Evolutionary conservation across 2,329 filamentous ascomycete species (phyloP).

Genomic region (Colletotrichum phormii): DNA sequence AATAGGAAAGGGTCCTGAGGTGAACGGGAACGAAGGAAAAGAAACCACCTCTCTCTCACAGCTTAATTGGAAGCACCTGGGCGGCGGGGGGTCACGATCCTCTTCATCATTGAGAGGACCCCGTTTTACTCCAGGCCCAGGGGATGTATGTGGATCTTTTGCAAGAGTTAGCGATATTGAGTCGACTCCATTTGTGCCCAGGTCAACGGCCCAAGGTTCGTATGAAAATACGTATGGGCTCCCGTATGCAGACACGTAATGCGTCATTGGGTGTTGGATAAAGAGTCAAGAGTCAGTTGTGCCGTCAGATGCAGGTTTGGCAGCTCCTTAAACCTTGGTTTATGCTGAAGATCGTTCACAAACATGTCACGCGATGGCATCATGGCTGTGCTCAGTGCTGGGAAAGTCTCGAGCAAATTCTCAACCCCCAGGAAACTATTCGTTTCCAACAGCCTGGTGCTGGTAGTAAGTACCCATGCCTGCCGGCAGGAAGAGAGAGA

Average conservation of each 20-base stretch:
- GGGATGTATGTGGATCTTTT: conserved; percentile 3
- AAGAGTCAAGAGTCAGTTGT: not conserved
- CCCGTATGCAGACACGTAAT: not conserved
- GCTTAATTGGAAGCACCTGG: conserved; percentile 13
- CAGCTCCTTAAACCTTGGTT: not conserved
- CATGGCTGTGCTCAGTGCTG: not conserved
- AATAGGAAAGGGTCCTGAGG: not conserved
- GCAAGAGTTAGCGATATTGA: conserved; percentile 15
- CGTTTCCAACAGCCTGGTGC: conserved; percentile 20
- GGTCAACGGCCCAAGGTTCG: not conserved
- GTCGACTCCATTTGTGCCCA: not conserved
- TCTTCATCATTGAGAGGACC: conserved; percentile 8
- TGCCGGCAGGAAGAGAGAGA: conserved; percentile 6
- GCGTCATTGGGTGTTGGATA: not conserved
- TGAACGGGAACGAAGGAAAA: conserved; percentile 20
- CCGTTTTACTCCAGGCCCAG: conserved; percentile 4
- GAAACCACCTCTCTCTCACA: not conserved
- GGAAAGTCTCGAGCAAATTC: not conserved
- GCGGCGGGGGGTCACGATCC: conserved; percentile 20
- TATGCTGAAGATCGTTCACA: not conserved
- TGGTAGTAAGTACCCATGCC: too few species aligned
- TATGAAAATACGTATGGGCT: not conserved
- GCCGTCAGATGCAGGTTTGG: not conserved
- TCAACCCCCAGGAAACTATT: not conserved
- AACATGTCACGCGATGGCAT: not conserved